Evolutionary conservation across 805 yeast genomes (phyloP), one percentile per base, ranked within the genome.

Genomic region (Candida koratica): DNA sequence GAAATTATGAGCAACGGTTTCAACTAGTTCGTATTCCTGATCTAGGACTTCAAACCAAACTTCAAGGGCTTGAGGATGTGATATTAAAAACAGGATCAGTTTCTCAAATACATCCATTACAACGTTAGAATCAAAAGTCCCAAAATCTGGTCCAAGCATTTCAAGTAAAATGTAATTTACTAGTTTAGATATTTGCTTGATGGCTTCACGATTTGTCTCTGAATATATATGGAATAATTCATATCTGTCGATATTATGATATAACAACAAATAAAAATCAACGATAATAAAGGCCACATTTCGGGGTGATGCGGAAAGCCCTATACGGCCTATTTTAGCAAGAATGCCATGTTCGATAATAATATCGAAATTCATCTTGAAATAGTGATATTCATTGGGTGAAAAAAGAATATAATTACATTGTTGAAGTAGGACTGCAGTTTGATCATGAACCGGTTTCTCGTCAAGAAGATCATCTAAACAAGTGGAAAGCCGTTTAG

Each of bases 161-260:
- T 29, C 32, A 8, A 29, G 18, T 12, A 31, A n/a, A 5, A 31
- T 9, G 23, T 4, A 35, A 28, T 22, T 22, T 6, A 35, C 26
- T 33, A 35, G 27, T 12, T 35, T 35, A 3, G 28, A 18, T 8
- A 35, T 19, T 23, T 35, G 33, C 10, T 5, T 7, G 3, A 26
- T 23, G 2, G 24, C 33, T 11, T 10, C 13, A 9, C 7, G 3
- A 15, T 27, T 15, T 3, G 16, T 23, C 4, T 12, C 13, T 5
- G 12, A 15, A 14, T 25, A 33, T 3, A 25, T 15, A 12, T n/a
- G 8, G 14, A 25, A 5, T 3, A 24, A 13, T 4, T 29, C 12
- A 13, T 29, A n/a, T 5, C 9, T 4, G 17, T 29, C 25, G 8
- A 20, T 18, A 13, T n/a, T 18, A 3, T 19, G 7, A 18, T n/a